Base-by-base conservation (phyloP, 805 yeast species). In the Starmerella scarabaei region DNA sequence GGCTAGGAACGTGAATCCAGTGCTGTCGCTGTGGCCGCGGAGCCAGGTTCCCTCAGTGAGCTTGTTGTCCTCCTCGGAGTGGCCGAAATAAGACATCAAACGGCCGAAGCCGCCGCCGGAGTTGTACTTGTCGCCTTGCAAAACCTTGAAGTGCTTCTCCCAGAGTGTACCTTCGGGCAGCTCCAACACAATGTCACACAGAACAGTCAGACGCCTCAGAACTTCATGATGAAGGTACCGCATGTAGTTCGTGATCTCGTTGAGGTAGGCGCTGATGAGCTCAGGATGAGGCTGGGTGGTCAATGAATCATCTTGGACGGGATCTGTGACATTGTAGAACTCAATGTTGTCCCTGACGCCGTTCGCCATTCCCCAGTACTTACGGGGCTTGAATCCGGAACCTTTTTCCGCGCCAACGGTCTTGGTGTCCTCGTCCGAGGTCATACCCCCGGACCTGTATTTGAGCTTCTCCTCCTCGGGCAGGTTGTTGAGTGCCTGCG, bases 21-120 rank as follows among this genome's bases (percentile, higher is more conserved):
- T 54, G 29, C 62, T 58, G 44, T 69, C 73, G 21, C 69, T 62
- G 45, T 69, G 73, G 2, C 73, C 73, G 35, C 72, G 56, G 21
- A 69, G 53, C 65, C 66, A 67, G 2, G 66, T 66, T 21, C 58
- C 54, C 8, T 58, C 59, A 0, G 70, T 65, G 33, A 55, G 51
- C 17, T 49, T 32, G 8, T 55, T 54, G 16, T 59, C 58, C 5
- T 54, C 56, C 12, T 54, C 54, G 24, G 53, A 49, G 26, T 58
- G 58, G 24, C 60, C 64, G 43, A 61, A 58, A 45, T 65, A 65
- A 31, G 57, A 41, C 58, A 65, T 57, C 34, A 63, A 53, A 30
- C 69, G 51, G 2, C 66, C 66, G 38, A 57, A 55, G 1, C 67
- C 67, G 28, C 62, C 59, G 1, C 71, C 72, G 1, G 64, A 60